Evolutionary conservation across 2,329 filamentous ascomycete species (phyloP).

Genomic region (Herpotrichia juniperi): DNA sequence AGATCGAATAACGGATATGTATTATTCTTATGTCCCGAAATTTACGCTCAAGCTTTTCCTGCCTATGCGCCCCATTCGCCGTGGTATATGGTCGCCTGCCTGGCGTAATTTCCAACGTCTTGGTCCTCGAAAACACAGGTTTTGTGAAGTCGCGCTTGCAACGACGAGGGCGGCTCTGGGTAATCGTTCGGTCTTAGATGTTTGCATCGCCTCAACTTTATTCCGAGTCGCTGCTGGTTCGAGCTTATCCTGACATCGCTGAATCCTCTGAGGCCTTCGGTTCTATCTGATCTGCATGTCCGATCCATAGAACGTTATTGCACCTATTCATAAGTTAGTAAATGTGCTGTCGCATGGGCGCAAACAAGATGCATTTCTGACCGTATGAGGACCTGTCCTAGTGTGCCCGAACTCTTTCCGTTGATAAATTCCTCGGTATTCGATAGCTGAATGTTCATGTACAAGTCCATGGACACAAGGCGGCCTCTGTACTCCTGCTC

Average conservation of each 20-base stretch:
- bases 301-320: slow-evolving; percentile 98
- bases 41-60: neutral
- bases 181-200: neutral
- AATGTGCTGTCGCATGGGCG: neutral
- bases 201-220: neutral
- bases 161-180: neutral
- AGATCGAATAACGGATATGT: slow-evolving; percentile 61
- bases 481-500: slow-evolving; percentile 96
- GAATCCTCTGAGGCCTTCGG: slow-evolving; percentile 50
- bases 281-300: slow-evolving; percentile 56
- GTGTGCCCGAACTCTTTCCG: slow-evolving; percentile 79
- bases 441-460: slow-evolving; percentile 97
- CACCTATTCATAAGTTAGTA: slow-evolving; percentile 60
- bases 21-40: neutral
- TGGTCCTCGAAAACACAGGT: neutral
- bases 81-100: slow-evolving; percentile 4
- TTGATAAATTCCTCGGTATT: slow-evolving; percentile 92
- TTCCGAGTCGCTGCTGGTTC: neutral
- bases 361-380: slow-evolving; percentile 48
- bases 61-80: neutral
- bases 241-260: slow-evolving; percentile 47
- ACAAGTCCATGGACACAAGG: slow-evolving; percentile 91
- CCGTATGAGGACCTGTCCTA: slow-evolving; percentile 94
- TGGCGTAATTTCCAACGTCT: neutral
- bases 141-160: neutral